phyloP scores from a whole-genome alignment of 352 stramenopile genomes.

The Halophytophthora batemanensis region DNA sequence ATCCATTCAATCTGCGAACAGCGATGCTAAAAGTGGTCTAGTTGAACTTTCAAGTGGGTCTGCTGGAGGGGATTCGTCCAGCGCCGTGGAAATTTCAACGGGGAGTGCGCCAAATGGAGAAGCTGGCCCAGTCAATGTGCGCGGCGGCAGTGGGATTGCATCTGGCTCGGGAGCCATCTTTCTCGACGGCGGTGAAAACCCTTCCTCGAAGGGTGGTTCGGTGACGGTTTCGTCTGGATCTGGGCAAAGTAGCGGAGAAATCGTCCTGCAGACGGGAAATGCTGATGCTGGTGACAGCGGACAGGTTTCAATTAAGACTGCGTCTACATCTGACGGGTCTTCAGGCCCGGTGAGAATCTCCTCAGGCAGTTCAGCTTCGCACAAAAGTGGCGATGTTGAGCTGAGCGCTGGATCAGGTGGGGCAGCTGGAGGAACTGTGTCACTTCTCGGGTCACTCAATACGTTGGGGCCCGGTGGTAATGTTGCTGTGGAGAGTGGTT shows the following conservation, averaged over 20 bases:
- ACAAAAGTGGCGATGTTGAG: slow-evolving; percentile 22
- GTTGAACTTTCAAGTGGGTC: slow-evolving; percentile 29
- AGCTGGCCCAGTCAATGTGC: slow-evolving; percentile 30
- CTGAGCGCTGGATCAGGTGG: slow-evolving; percentile 21
- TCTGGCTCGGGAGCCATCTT: background rate
- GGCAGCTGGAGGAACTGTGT: slow-evolving; percentile 17
- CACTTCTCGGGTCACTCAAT: slow-evolving; percentile 21
- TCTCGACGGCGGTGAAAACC: slow-evolving; percentile 1
- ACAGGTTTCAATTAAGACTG: slow-evolving; percentile 18
- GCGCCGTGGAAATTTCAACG: slow-evolving; percentile 21
- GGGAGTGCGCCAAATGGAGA: slow-evolving; percentile 21
- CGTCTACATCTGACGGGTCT: slow-evolving; percentile 9
- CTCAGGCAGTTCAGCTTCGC: slow-evolving; percentile 20
- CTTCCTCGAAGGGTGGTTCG: background rate
- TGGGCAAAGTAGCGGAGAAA: background rate
- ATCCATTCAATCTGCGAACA: slow-evolving; percentile 25
- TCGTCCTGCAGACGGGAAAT: slow-evolving; percentile 22
- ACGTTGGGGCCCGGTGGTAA: slow-evolving; percentile 16
- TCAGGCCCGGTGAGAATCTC: slow-evolving; percentile 26
- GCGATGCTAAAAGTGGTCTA: slow-evolving; percentile 20
- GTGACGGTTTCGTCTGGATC: background rate
- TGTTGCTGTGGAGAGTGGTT: slow-evolving; percentile 17
- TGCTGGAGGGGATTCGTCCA: slow-evolving; percentile 18
- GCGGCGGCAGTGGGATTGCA: slow-evolving; percentile 16
- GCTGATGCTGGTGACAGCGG: slow-evolving; percentile 22